Base-by-base conservation (phyloP, 2,329 filamentous ascomycete species). In the Aspergillus intermedius region DNA sequence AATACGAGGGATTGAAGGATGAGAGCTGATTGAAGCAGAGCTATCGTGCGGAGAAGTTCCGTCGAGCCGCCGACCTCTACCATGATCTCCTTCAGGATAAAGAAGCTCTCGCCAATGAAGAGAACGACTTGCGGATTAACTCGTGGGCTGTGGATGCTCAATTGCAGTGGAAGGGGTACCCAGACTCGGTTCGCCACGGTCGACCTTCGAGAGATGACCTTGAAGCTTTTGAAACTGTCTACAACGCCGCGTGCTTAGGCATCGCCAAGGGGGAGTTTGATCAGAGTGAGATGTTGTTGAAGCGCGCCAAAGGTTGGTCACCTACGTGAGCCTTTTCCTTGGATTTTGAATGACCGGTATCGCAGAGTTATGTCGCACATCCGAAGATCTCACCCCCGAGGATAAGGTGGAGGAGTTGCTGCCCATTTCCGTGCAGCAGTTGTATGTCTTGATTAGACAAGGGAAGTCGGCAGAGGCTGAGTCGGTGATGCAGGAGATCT, bases 161-260 rank as follows among this genome's bases (percentile, higher is more conserved):
- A 59, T 62, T 82, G 46, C 76, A 81, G 56, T 85, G 81, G 81
- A 70, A 74, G 39, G 77, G 77, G 39, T 69, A 75, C 48, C 71
- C 75, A 22, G 69, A 77, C 49, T 62, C 75, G 32, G 74, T 75
- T 34, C 69, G 72, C 50, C 77, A 76, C 62, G 77, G 75, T 61
- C 76, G 77, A 59, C 74, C 77, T 5, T 74, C 68, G 17, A 71
- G 78, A 55, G 80, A 82, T 57, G 81, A 83, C 58, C 60, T 84
- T 47, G 79, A 84, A 51, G 75, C 78, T 0, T 84, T 84, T 51
- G 82, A 85, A 63, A 84, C 78, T 3, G 76, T 80, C 3, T 85
- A 81, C 65, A 84, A 85, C 64, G 78, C 79, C 7, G 82, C 81
- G 32, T 84, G 82, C 62, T 74, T 76, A 49, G 79, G 78, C 59